Evolutionary conservation across 345 rosid genomes (phyloP), one percentile per base, ranked within the genome.

Genomic region (Heritiera littoralis): DNA sequence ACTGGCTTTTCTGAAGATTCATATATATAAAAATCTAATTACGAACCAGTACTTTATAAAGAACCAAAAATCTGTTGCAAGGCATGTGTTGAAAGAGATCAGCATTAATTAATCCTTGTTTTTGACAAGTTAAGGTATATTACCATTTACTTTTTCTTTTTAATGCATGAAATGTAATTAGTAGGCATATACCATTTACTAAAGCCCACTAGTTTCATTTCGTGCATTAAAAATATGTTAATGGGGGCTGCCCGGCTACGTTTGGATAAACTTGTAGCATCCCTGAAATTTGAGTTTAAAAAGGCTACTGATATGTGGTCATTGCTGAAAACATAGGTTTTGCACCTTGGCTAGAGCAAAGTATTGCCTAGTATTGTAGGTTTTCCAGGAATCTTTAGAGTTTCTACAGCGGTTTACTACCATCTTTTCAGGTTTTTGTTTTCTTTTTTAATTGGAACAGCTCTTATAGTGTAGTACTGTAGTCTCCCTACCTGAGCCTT

Each of bases 381-480:
- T 49, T 72, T 56, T 43, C 66, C 45, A 43, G 78, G 78, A 80
- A 73, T 80, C 78, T 59, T 40, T 49, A 46, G 58, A 66, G 66
- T 66, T 72, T 65, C 32, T 56, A 9, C 11, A 28, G 6, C 40
- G 30, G 64, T 20, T 59, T 59, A 23, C 28, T 52, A 30, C 69
- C 52, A 64, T 48, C 7, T 69, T 60, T 63, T 78, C 55, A 81
- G 63, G 20, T 66, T 41, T 60, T 12, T n/a, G 7, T 10, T 52
- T 48, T 40, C 17, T 8, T 20, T 7, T 1, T 18, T 6, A 56
- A 20, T 20, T 9, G 9, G 64, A 23, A 23, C 35, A 59, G 3
- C 7, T 3, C 32, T 32, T 59, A 59, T 35, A 35, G 28, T 23
- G 28, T 23, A 38, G 4, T 9, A 55, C 28, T 55, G 18, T n/a